phyloP scores from a whole-genome alignment of 2,329 filamentous ascomycete species.

The Sporothrix euskadiensis region DNA sequence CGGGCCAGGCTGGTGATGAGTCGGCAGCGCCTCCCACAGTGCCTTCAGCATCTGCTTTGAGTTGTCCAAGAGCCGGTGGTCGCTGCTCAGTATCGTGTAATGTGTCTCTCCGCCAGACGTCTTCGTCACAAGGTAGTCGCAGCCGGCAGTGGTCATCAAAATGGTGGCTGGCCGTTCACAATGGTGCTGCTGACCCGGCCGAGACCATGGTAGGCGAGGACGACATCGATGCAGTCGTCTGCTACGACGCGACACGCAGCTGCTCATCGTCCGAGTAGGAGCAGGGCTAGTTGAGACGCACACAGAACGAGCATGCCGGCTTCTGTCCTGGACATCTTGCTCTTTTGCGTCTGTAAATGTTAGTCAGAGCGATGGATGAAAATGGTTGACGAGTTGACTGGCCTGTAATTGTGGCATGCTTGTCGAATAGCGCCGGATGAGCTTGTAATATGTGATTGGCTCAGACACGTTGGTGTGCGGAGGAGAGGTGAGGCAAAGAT shows the following conservation, averaged over 20 bases:
- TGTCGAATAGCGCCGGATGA: background rate
- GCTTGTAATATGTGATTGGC: background rate
- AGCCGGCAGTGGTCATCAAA: background rate
- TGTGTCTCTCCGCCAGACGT: background rate
- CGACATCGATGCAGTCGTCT: background rate
- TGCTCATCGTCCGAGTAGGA: background rate
- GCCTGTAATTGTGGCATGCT: background rate
- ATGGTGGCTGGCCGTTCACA: background rate
- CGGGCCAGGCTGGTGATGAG: background rate
- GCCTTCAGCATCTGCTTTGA: background rate
- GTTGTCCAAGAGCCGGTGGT: background rate
- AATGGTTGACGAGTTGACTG: background rate
- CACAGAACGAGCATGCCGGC: constrained; percentile 1
- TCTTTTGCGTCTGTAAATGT: background rate
- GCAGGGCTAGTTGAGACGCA: background rate
- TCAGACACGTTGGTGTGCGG: background rate
- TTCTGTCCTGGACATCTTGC: background rate
- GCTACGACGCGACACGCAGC: background rate
- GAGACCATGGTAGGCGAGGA: background rate
- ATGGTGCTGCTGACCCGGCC: background rate
- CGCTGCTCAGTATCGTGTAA: background rate
- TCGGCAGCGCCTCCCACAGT: background rate
- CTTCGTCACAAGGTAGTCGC: background rate
- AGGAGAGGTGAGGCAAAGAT: background rate
- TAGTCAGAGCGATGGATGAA: background rate